These are phyloP conservation scores for Bolboschoenus planiculmis DNA, from an alignment of 176 grass and related monocot genomes.

Conservation along the genomic window DNA sequence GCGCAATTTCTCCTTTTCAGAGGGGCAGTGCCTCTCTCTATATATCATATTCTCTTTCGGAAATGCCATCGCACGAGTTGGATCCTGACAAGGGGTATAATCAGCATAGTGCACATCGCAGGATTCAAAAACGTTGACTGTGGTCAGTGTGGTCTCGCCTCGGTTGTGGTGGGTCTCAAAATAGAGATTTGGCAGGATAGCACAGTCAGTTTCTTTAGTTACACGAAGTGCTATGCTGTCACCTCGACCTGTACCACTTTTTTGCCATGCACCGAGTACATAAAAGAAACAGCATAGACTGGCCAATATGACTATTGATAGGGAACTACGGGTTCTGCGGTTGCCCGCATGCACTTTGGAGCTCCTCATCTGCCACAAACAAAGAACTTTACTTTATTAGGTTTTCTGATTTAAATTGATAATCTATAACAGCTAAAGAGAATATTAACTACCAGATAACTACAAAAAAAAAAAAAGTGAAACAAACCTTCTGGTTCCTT, in stretches of 20 bases:
- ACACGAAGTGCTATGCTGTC: conserved; percentile 60
- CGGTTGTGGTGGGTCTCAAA: conserved; percentile 75
- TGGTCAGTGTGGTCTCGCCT: conserved; percentile 28
- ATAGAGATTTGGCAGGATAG: conserved; percentile 60
- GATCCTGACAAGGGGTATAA: conserved; percentile 78
- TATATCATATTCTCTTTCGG: conserved; percentile 72
- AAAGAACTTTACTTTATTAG: neutral
- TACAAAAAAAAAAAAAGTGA: neutral
- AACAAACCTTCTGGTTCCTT: neutral
- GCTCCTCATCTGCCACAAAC: conserved; percentile 66
- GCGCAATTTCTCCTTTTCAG: conserved; percentile 49
- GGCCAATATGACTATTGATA: conserved; percentile 54
- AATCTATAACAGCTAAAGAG: neutral
- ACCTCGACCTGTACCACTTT: conserved; percentile 65
- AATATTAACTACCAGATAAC: neutral
- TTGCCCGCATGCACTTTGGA: conserved; percentile 51
- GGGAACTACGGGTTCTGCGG: conserved; percentile 40
- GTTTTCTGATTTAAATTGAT: neutral
- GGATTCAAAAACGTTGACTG: conserved; percentile 48
- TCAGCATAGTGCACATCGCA: conserved; percentile 51
- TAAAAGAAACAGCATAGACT: conserved; percentile 74
- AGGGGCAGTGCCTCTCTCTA: conserved; percentile 67
- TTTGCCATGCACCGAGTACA: conserved; percentile 80
- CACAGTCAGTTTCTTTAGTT: conserved; percentile 60
- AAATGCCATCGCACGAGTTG: conserved; percentile 55